Base-by-base conservation (phyloP, 1,284 basidiomycete genomes). In the Moesziomyces globuligerus region DNA sequence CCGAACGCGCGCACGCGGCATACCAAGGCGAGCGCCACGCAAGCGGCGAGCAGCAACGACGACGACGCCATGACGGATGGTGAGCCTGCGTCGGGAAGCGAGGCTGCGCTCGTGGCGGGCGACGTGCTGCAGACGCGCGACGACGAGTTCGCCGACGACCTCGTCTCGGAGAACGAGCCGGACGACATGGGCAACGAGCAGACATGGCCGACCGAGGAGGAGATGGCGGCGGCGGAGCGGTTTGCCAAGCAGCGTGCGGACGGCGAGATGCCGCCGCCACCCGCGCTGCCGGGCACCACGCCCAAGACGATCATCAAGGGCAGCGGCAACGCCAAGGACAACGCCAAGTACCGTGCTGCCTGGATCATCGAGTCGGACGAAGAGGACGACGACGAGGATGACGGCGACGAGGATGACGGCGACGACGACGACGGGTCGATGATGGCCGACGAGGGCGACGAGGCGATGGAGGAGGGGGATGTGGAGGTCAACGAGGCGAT, bases 191-290 rank as follows among this genome's bases (percentile, higher is more conserved):
- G 87, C 15, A 95, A 95, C 79, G 95, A 98, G 80, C 95, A 98
- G 83, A 98, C 95, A 0, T 98, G 95, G 94, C 95, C 95, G 0
- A 97, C 94, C 0, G 94, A 98, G 81, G 95, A 98, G 74, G 95
- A 98, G 82, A 92, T 98, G 89, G 61, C 70, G 85, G 57, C 58
- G 9, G 71, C 69, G 34, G 71, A 78, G 20, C 32, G 34, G 18
- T 66, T 67, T 26, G 59, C 66, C 18, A 48, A 48, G 40, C 48
- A 52, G 10, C 64, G 49, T 10, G 60, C 49, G 13, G 42, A 71
- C 17, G 73, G 70, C 23, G 65, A 65, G 23, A 66, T 69, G 50
- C 53, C 53, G 9, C 69, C 71, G 2, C 79, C 79, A 2, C 76
- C 85, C 4, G 85, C 83, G 4, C 83, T 79, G 1, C 81, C 83